Evolutionary conservation across 1,284 basidiomycete species (phyloP).

Genomic region (Tylopilus orsonianus): DNA sequence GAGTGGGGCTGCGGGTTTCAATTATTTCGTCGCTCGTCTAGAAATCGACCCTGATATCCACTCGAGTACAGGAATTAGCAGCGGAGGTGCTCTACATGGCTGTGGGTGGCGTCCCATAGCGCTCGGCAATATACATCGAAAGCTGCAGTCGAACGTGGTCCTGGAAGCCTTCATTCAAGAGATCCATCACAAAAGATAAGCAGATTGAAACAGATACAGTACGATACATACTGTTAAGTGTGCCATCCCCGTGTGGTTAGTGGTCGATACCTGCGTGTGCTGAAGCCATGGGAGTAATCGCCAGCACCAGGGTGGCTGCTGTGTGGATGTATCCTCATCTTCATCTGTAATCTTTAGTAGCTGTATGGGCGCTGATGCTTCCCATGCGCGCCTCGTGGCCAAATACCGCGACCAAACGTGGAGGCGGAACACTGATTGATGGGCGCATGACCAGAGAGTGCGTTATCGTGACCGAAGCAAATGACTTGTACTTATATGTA

Average conservation of each 20-base stretch:
- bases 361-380: conserved; percentile 5
- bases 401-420: conserved; percentile 6
- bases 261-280: conserved; percentile 40
- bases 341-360: conserved; percentile 19
- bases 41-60: conserved; percentile 45
- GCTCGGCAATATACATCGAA: conserved; percentile 47
- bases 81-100: conserved; percentile 35
- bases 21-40: conserved; percentile 46
- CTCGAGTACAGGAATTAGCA: conserved; percentile 33
- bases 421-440: neutral
- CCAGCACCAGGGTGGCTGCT: conserved; percentile 2
- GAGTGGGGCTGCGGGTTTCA: conserved; percentile 41
- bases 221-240: conserved; percentile 41
- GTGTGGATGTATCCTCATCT: conserved; percentile 1
- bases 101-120: conserved; percentile 47
- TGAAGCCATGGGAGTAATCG: conserved; percentile 17
- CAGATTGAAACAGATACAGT: too few species aligned
- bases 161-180: conserved; percentile 46
- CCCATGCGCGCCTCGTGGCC: conserved; percentile 1
- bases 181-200: conserved; percentile 37
- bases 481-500: too few species aligned
- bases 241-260: conserved; percentile 30
- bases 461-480: neutral
- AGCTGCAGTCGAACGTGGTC: conserved; percentile 53
- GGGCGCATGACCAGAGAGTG: neutral